Evolutionary conservation across 768 basidiomycete genomes (phyloP).

Genomic region (Lentinula detonsa): DNA sequence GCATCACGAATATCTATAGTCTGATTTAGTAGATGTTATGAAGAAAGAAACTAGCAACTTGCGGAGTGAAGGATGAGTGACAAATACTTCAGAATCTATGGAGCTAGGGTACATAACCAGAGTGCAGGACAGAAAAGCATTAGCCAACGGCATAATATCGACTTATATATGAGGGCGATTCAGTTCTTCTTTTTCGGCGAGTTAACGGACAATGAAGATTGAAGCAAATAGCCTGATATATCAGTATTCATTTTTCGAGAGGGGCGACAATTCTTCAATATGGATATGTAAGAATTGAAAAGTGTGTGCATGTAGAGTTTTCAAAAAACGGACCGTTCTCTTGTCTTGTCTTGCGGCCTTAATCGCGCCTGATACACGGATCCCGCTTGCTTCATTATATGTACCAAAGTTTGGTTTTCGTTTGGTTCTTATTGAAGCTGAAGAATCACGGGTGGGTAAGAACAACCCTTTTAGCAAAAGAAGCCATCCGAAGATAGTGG

Average conservation of each 20-base stretch:
- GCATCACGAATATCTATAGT: constrained; percentile 67
- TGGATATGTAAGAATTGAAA: background rate
- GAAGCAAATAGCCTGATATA: constrained; percentile 6
- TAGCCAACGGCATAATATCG: background rate
- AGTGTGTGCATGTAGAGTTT: background rate
- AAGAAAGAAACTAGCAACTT: constrained; percentile 11
- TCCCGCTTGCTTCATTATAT: background rate
- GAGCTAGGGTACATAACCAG: background rate
- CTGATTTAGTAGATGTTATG: background rate
- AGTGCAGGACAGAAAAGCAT: background rate
- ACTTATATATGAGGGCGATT: background rate
- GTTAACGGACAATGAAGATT: constrained; percentile 2
- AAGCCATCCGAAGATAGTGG: constrained; percentile 13
- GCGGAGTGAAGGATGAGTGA: constrained; percentile 48
- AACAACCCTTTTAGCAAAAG: background rate
- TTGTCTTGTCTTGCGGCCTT: background rate
- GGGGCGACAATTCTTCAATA: background rate
- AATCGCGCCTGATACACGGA: background rate
- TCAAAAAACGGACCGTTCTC: background rate
- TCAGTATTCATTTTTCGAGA: constrained; percentile 2
- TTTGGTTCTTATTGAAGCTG: background rate
- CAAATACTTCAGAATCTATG: constrained; percentile 8
- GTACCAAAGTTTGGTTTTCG: background rate
- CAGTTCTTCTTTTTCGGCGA: background rate
- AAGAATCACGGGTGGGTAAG: background rate